These are phyloP conservation scores for Auricularia cornea DNA, from an alignment of 768 basidiomycete species.

Conservation along the genomic window DNA sequence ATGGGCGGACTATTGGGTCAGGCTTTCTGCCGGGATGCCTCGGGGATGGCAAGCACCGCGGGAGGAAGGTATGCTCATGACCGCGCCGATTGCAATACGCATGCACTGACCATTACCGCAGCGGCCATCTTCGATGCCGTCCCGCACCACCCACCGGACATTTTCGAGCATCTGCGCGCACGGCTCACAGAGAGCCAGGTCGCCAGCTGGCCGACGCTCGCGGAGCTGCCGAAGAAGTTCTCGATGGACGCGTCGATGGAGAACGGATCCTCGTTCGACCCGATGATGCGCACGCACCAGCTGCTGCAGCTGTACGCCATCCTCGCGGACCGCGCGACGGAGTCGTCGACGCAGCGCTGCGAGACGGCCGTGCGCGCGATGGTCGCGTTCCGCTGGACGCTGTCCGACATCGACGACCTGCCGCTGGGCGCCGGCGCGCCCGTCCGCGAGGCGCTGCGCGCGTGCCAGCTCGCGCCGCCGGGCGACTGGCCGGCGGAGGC, in stretches of 20 bases:
- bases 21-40: slow-evolving; percentile 58
- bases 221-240: background rate
- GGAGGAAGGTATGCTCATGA: slow-evolving; percentile 28
- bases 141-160: background rate
- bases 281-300: background rate
- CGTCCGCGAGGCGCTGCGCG: slow-evolving; percentile 74
- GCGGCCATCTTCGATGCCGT: background rate
- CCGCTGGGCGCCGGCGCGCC: slow-evolving; percentile 70
- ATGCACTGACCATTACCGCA: background rate
- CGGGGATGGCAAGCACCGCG: slow-evolving; percentile 49
- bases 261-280: slow-evolving; percentile 4
- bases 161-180: background rate
- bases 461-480: slow-evolving; percentile 73
- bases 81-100: background rate
- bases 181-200: background rate
- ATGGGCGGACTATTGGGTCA: slow-evolving; percentile 92
- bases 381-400: slow-evolving; percentile 39
- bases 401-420: slow-evolving; percentile 44
- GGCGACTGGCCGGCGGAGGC: slow-evolving; percentile 62
- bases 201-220: background rate
- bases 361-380: slow-evolving; percentile 54
- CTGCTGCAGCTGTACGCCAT: slow-evolving; percentile 9
- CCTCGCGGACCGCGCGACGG: slow-evolving; percentile 11
- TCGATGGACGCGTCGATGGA: slow-evolving; percentile 5
- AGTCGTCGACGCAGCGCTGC: slow-evolving; percentile 32